Percentiles rank a stretch among this genome's conserved stretches.
Evolutionary conservation across 768 basidiomycete genomes (phyloP).

Genomic region (Gloeostereum incarnatum): DNA sequence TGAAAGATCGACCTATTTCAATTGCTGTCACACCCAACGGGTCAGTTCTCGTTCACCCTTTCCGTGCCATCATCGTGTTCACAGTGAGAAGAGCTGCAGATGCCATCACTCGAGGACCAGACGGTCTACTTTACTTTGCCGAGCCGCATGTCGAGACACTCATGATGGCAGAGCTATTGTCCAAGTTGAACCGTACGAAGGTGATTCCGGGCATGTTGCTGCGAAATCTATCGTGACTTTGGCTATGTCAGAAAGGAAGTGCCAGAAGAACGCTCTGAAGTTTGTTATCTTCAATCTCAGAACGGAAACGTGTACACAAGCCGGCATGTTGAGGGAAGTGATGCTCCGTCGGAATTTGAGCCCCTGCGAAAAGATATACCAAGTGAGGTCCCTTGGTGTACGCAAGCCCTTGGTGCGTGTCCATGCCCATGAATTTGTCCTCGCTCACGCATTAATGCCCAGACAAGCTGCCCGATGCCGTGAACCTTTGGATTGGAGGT

Average conservation of each 20-base stretch:
- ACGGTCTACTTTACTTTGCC: conserved; percentile 57
- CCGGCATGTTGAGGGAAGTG: conserved; percentile 24
- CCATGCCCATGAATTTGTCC: not conserved
- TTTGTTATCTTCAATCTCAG: conserved; percentile 82
- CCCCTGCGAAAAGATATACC: conserved; percentile 60
- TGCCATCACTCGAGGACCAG: conserved; percentile 46
- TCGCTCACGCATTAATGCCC: not conserved
- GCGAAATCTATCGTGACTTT: not conserved
- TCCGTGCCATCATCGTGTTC: conserved; percentile 10
- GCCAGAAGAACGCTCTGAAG: conserved; percentile 15
- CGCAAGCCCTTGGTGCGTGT: conserved; percentile 62
- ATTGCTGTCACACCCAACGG: conserved; percentile 82
- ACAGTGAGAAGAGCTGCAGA: conserved; percentile 84
- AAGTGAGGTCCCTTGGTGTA: conserved; percentile 62
- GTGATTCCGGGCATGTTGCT: no score
- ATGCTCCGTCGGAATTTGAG: conserved; percentile 48
- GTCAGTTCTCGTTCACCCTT: conserved; percentile 27
- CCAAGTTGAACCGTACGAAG: conserved; percentile 23
- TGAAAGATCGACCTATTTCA: conserved; percentile 49
- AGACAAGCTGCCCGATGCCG: conserved; percentile 74
- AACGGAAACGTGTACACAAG: conserved; percentile 72
- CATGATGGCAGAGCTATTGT: conserved; percentile 50
- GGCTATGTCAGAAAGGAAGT: conserved; percentile 2
- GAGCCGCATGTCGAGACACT: conserved; percentile 68
- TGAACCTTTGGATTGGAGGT: conserved; percentile 90